Percentiles rank a stretch among this genome's conserved stretches.
Conservation (phyloP, 2,329 filamentous ascomycete genomes). For the Paecilomyces formosus region DNA sequence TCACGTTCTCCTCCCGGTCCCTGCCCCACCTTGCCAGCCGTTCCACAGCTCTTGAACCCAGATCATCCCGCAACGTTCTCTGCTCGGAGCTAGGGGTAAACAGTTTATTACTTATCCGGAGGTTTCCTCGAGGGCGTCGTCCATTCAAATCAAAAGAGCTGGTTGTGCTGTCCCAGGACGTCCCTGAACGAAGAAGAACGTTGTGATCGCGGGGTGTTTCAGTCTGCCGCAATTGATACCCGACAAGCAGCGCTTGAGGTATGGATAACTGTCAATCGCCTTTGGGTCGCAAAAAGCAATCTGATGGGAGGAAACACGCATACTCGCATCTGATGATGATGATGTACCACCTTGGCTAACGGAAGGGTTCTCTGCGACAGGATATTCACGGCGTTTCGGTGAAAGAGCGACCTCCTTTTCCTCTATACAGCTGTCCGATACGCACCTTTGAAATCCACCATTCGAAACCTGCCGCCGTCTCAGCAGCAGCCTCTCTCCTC, state of each 20-base stretch:
- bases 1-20: neutral
- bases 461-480: neutral
- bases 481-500: neutral
- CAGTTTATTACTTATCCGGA: neutral
- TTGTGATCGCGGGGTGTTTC: neutral
- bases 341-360: neutral
- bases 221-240: neutral
- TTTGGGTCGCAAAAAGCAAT: neutral
- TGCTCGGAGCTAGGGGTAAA: neutral
- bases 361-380: neutral
- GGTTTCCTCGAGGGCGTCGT: neutral
- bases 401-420: neutral
- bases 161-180: neutral
- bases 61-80: neutral
- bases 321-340: neutral
- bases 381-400: neutral
- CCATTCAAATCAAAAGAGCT: neutral
- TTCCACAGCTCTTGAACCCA: neutral
- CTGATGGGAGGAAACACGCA: neutral
- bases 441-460: neutral
- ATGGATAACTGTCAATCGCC: neutral
- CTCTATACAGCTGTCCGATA: neutral
- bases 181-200: neutral
- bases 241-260: neutral
- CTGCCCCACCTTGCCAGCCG: neutral